A percentile compares a stretch with the other conserved stretches of the same genome.
phyloP scores from a whole-genome alignment of 768 basidiomycete genomes.

The Russula abietina region DNA sequence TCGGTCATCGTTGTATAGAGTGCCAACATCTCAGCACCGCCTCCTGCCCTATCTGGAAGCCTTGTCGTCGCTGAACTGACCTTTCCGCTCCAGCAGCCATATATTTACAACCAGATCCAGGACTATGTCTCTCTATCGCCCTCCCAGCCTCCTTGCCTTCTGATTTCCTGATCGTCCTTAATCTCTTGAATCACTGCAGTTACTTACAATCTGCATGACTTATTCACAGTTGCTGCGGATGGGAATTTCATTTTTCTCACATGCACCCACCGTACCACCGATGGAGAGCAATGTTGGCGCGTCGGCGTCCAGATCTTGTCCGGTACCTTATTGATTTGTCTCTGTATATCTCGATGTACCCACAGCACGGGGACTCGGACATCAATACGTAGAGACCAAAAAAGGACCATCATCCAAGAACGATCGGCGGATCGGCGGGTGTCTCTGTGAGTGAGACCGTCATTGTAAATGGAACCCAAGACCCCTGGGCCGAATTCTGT shows the following conservation, averaged over 20 bases:
- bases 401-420: not conserved
- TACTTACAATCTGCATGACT: not conserved
- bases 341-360: too few species aligned
- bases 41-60: not conserved
- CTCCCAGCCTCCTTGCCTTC: not conserved
- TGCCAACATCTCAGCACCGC: not conserved
- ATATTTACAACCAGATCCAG: not conserved
- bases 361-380: too few species aligned
- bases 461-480: too few species aligned
- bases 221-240: not conserved
- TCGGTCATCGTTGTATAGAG: too few species aligned
- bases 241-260: not conserved
- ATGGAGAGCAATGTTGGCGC: not conserved
- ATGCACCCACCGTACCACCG: too few species aligned
- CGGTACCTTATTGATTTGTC: too few species aligned
- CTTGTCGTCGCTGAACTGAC: too few species aligned
- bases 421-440: not conserved
- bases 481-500: too few species aligned
- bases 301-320: too few species aligned
- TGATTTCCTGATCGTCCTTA: not conserved
- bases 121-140: not conserved
- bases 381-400: not conserved
- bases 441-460: too few species aligned
- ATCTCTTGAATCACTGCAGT: not conserved
- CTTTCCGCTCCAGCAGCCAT: too few species aligned